Conservation (phyloP, 2,329 filamentous ascomycete genomes). For the Periconia sp. region DNA sequence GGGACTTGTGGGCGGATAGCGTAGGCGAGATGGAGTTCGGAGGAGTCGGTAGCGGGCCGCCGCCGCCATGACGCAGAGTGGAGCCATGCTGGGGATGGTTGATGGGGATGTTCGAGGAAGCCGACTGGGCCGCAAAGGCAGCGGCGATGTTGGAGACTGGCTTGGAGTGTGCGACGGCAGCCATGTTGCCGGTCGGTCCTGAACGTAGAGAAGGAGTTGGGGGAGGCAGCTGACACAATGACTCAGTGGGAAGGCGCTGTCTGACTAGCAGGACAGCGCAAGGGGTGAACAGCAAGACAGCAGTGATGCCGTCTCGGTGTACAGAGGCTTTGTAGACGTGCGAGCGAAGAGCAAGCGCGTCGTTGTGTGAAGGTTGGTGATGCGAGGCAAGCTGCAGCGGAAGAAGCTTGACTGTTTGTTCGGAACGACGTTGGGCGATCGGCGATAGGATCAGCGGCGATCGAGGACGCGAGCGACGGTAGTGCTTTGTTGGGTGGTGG, state of each 20-base stretch:
- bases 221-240: slow-evolving; percentile 30
- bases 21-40: slow-evolving; percentile 93
- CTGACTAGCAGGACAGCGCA: slow-evolving; percentile 18
- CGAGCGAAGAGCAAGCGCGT: slow-evolving; percentile 15
- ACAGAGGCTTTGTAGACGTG: slow-evolving; percentile 15
- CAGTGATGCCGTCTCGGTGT: slow-evolving; percentile 21
- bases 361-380: slow-evolving; percentile 19
- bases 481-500: slow-evolving; percentile 2
- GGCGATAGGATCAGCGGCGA: slow-evolving; percentile 36
- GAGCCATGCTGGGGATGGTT: slow-evolving; percentile 30
- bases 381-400: slow-evolving; percentile 32
- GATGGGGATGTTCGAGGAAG: slow-evolving; percentile 28
- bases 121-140: slow-evolving; percentile 39
- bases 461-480: slow-evolving; percentile 5
- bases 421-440: slow-evolving; percentile 30
- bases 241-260: slow-evolving; percentile 30
- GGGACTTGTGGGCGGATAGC: slow-evolving; percentile 78
- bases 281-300: slow-evolving; percentile 17
- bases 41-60: slow-evolving; percentile 74
- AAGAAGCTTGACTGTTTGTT: slow-evolving; percentile 27
- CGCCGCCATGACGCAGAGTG: slow-evolving; percentile 16
- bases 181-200: slow-evolving; percentile 32
- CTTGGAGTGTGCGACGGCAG: slow-evolving; percentile 34
- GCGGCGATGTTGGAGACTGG: slow-evolving; percentile 46
- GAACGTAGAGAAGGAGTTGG: slow-evolving; percentile 10